Evolutionary conservation across 805 yeast genomes (phyloP), one percentile per base, ranked within the genome.

Genomic region (Myxozyma melibiosi): DNA sequence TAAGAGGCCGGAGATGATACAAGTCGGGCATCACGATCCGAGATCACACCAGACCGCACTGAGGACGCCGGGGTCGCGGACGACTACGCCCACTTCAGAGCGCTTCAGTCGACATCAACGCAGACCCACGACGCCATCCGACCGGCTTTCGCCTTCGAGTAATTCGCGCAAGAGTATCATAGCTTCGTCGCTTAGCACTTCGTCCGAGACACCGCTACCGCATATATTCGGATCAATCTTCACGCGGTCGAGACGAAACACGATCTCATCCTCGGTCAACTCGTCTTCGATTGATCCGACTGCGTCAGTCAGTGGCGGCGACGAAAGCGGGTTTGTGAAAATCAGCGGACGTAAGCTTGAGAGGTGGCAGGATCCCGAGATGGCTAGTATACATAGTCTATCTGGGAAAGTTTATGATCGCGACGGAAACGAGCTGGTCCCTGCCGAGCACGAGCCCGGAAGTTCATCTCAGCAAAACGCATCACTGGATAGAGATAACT

Each of bases 311-410:
- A 14, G 14, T 24, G 45, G 27, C 16, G 50, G 31, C 11, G 51
- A 42, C 11, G 58, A 58, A 22, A 18, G 53, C 27, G 47, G 59
- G 8, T 60, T 60, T 49, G 58, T 60, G 13, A 60, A 60, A 34
- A 58, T 60, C 7, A 51, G 58, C 24, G 64, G 64, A 5, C 51
- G 62, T 16, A 60, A 60, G 35, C 47, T 60, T 7, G 62, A 60
- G 44, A 30, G 64, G 13, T 60, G 64, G 64, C 64, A 60, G 31
- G 64, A 60, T 47, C 64, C 64, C 11, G 64, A 60, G 48, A 25
- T 33, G 38, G 61, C 57, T 7, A 52, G 59, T 18, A 39, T 60
- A 3, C 64, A 60, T 33, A 51, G 57, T 27, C 9, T 53, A 4
- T 60, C 64, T 2, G 64, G 64, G 6, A 35, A 48, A 9, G 51